Conservation (phyloP, 2,329 filamentous ascomycete species). For the Xylogone sp. region DNA sequence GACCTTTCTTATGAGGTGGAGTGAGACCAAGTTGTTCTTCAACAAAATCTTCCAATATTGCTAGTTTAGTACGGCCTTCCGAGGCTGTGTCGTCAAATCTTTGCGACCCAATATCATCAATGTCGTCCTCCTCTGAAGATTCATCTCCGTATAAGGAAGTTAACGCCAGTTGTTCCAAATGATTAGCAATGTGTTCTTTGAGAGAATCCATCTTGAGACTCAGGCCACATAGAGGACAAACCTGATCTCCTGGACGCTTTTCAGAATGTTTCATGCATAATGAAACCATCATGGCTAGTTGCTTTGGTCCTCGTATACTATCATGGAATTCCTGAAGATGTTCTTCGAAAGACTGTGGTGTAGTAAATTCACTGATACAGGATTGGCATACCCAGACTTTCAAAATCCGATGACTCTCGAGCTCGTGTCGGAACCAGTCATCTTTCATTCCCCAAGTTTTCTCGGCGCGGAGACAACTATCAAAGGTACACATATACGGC, state of each 20-base stretch:
- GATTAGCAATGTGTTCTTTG: constrained; percentile 11
- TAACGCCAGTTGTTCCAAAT: constrained; percentile 15
- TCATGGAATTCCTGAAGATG: constrained; percentile 3
- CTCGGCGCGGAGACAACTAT: constrained; percentile 7
- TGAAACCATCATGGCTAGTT: constrained; percentile 15
- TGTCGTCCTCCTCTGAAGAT: constrained; percentile 7
- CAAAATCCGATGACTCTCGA: constrained; percentile 13
- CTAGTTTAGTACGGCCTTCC: constrained; percentile 3
- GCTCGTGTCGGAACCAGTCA: constrained; percentile 20
- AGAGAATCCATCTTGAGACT: neutral
- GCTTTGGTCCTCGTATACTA: constrained; percentile 6
- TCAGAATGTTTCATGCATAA: constrained; percentile 12
- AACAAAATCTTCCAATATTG: constrained; percentile 6
- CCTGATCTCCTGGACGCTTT: neutral
- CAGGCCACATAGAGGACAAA: constrained; percentile 4
- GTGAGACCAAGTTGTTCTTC: constrained; percentile 6
- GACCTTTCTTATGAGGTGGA: constrained; percentile 1
- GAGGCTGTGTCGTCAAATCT: constrained; percentile 4
- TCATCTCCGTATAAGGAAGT: constrained; percentile 10
- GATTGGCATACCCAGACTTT: constrained; percentile 15
- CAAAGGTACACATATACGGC: constrained; percentile 20
- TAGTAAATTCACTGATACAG: constrained; percentile 10
- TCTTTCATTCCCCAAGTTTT: constrained; percentile 10
- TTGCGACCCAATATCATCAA: constrained; percentile 3
- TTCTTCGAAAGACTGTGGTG: constrained; percentile 3